Percentiles rank a stretch among this genome's conserved stretches.
Evolutionary conservation across 1,284 basidiomycete species (phyloP).

Genomic region (Trametes versicolor): DNA sequence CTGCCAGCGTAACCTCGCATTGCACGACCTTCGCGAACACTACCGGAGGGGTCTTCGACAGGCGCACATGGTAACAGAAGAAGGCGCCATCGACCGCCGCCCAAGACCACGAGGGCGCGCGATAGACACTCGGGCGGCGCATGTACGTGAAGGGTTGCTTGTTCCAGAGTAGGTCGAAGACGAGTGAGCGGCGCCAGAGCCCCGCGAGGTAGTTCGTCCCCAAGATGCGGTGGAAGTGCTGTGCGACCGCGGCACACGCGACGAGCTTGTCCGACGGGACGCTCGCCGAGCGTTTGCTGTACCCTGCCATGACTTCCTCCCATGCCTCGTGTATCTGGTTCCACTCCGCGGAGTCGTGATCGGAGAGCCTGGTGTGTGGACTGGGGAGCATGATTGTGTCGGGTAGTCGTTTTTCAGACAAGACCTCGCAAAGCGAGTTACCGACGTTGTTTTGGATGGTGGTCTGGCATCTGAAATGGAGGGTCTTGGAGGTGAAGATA

Average conservation of each 20-base stretch:
- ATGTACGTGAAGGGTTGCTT: not conserved
- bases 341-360: not conserved
- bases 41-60: not conserved
- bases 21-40: not conserved
- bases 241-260: conserved; percentile 8
- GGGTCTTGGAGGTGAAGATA: conserved; percentile 15
- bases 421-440: not conserved
- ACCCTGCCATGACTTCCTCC: conserved; percentile 6
- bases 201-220: conserved; percentile 1
- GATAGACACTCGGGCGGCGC: not conserved
- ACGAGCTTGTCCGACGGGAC: conserved; percentile 16
- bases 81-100: conserved; percentile 1
- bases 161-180: conserved; percentile 4
- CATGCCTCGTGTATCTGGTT: conserved; percentile 4
- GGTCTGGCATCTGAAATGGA: conserved; percentile 16
- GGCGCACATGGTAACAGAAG: not conserved
- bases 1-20: not conserved
- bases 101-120: conserved; percentile 11
- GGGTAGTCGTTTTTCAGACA: not conserved
- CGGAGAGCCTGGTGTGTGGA: not conserved
- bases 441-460: conserved; percentile 13
- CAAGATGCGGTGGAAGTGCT: conserved; percentile 9
- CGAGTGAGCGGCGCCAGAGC: not conserved
- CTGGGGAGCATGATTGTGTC: not conserved
- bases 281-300: conserved; percentile 1